Base-by-base conservation (phyloP, 2,329 filamentous ascomycete genomes). In the Epichloe uncinata region DNA sequence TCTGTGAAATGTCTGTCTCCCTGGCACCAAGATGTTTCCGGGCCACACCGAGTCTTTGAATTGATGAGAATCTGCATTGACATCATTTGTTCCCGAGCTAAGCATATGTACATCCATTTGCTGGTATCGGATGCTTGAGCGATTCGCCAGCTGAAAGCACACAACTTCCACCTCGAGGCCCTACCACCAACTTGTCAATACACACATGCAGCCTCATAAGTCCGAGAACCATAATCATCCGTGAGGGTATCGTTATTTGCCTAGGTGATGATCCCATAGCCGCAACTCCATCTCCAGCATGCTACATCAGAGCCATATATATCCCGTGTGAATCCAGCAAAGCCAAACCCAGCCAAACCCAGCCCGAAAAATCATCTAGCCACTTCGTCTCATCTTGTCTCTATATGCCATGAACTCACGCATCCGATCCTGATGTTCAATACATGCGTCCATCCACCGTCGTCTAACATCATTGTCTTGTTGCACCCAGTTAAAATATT, bases 391-490 rank as follows among this genome's bases (percentile, higher is more conserved):
- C 67, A 72, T 71, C 67, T 64, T 69, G 38, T 69, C 65, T 52
- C 69, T 65, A 52, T 70, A 69, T 30, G 62, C 70, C 63, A 75
- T 69, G 58, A 81, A 85, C 55, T 79, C 74, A 55, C 73, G 69
- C 50, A 87, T 67, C 9, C 74, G 73, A 50, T 70, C 63, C 51
- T 77, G 73, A 59, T 89, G 84, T 52, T 73, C 73, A 42, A 78
- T 74, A 53, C 75, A 78, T 7, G 78, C 78, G 8, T 73, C 63
- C 33, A 66, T 66, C 82, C 84, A 87, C 50, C 75, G 73, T 58
- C 71, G 71, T 50, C 81, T 70, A 5, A 86, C 77, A 45, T 71
- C 69, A 54, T 79, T 74, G 59, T 89, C 85, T 63, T 86, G 78
- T 55, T 77, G 74, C 50, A 84, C 65, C 61, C 77, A 78, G 36